Evolutionary conservation across 1,284 basidiomycete species (phyloP).

Genomic region (Fomitopsis palustris): DNA sequence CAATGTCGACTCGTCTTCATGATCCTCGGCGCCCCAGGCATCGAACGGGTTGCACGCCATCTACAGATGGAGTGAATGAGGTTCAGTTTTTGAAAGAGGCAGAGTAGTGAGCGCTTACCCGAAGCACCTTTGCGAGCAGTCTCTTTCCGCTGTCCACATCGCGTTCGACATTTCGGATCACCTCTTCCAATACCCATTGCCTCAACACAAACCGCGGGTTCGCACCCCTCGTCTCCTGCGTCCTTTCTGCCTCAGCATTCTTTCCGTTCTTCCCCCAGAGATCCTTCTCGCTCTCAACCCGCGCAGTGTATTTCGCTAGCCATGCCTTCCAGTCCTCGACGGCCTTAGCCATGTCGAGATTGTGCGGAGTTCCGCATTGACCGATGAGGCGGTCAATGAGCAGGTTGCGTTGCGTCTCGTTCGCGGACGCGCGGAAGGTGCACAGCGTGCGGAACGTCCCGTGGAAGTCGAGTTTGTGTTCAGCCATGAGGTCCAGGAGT

Average conservation of each 20-base stretch:
- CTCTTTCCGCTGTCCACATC: constrained; percentile 56
- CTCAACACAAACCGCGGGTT: constrained; percentile 90
- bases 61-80: constrained; percentile 32
- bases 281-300: constrained; percentile 53
- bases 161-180: constrained; percentile 69
- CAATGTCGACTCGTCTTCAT: constrained; percentile 39
- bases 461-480: constrained; percentile 79
- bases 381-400: constrained; percentile 52
- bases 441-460: constrained; percentile 70
- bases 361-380: constrained; percentile 41
- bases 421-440: constrained; percentile 55
- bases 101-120: constrained; percentile 41
- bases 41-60: constrained; percentile 83
- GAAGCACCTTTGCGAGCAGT: constrained; percentile 70
- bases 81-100: too few relatives aligned
- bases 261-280: constrained; percentile 35
- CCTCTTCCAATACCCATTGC: constrained; percentile 92
- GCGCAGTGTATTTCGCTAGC: constrained; percentile 64
- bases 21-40: constrained; percentile 71
- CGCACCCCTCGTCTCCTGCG: constrained; percentile 42
- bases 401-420: constrained; percentile 22
- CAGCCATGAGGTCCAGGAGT: constrained; percentile 67
- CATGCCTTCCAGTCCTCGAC: constrained; percentile 55
- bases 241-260: constrained; percentile 40
- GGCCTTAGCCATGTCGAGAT: constrained; percentile 40